Evolutionary conservation across 208 protist genomes (phyloP), one percentile per base, ranked within the genome.

Genomic region (Trypanosoma brucei): DNA sequence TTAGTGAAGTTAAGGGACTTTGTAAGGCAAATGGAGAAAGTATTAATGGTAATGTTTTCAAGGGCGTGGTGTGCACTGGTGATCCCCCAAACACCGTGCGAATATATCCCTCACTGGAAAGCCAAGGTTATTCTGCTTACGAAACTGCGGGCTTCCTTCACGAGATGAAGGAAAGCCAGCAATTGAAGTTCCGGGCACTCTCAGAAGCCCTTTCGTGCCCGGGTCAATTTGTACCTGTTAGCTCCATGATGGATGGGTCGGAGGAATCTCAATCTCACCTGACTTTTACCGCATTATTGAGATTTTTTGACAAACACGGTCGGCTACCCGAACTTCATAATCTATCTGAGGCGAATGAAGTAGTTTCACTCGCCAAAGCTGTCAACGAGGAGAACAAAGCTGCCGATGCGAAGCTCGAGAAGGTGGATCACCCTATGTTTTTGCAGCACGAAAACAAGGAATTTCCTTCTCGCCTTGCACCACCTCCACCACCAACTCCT

Each of bases 191-290:
- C 53, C 81, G 81, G 48, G 44, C 78, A n/a, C 57, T 95, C 34
- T 46, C 72, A n/a, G 79, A 86, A 31, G 70, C 79, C 11, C 57
- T 92, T 22, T 38, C 58, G 22, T 70, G 71, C 7, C 89, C 89
- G 1, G 86, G 86, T 33, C 38, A 68, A 40, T 91, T 95, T 69
- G 68, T 92, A 40, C 69, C 73, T 53, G 86, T 91, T 42, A 88
- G 82, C 62, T 74, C 82, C 13, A 91, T 95, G 79, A 95, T 92
- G 86, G 89, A 95, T 71, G 80, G 79, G 65, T 78, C 73, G 2
- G 81, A 90, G 60, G 89, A 95, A 64, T 85, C 79, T 1, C 79
- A 81, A 55, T 83, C 70, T 9, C 89, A 95, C 60, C 46, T 92
- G 40, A 57, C 65, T 5, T 58, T 88, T 33, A 48, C 81, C 67